Evolutionary conservation across 1,139 yeast genomes (phyloP).

Genomic region (Debaryomycetaceae sp.): DNA sequence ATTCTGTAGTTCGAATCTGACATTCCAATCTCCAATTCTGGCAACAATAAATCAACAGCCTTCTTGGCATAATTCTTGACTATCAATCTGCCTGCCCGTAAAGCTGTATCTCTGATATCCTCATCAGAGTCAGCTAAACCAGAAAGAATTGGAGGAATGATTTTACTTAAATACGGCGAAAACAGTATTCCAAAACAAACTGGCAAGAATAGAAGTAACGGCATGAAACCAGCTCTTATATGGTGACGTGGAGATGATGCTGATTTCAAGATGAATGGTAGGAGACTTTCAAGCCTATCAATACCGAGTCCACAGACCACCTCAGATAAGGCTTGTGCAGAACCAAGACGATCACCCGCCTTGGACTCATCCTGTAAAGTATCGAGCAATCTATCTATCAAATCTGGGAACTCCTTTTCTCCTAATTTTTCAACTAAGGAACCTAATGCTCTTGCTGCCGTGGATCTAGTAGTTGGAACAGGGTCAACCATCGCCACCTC

Average conservation of each 20-base stretch:
- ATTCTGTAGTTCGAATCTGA: constrained; percentile 82
- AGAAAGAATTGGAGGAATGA: constrained; percentile 84
- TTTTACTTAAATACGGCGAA: constrained; percentile 79
- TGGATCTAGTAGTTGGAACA: constrained; percentile 94
- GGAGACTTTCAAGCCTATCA: constrained; percentile 77
- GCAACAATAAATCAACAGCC: constrained; percentile 89
- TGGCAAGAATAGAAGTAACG: constrained; percentile 82
- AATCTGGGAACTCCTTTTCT: constrained; percentile 90
- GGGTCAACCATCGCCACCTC: constrained; percentile 98
- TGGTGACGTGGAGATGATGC: constrained; percentile 64
- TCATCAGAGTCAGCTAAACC: constrained; percentile 92
- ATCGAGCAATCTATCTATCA: constrained; percentile 75
- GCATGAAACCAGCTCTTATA: constrained; percentile 91
- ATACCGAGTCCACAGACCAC: constrained; percentile 90
- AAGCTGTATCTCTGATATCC: constrained; percentile 81
- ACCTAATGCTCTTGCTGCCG: constrained; percentile 96
- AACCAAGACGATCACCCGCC: constrained; percentile 91
- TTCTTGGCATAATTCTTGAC: constrained; percentile 89
- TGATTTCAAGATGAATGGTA: constrained; percentile 76
- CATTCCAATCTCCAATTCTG: constrained; percentile 89
- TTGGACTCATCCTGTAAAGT: constrained; percentile 78
- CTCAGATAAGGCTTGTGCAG: constrained; percentile 96
- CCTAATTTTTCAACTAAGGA: constrained; percentile 94
- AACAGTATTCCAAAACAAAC: constrained; percentile 93
- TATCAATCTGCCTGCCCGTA: constrained; percentile 89